phyloP scores from a whole-genome alignment of 2,329 filamentous ascomycete genomes.

The Diaporthe sp. region DNA sequence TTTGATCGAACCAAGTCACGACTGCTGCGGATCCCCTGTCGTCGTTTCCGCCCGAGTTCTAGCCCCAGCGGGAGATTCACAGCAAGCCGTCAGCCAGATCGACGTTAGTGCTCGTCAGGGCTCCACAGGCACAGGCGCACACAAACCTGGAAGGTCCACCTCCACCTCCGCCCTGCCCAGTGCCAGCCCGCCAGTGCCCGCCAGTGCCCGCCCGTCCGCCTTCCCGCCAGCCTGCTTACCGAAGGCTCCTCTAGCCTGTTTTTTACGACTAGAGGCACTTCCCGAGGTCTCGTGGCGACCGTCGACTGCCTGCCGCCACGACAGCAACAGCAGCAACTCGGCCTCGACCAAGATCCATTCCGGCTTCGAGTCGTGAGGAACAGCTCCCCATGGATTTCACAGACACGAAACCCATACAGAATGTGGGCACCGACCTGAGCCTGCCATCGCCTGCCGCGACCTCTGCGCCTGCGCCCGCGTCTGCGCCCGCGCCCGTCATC shows the following conservation, averaged over 20 bases:
- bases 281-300: slow-evolving; percentile 31
- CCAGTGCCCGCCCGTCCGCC: background rate
- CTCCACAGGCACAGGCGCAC: slow-evolving; percentile 9
- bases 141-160: slow-evolving; percentile 4
- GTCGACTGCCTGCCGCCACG: slow-evolving; percentile 28
- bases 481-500: slow-evolving; percentile 47
- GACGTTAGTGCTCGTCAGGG: slow-evolving; percentile 25
- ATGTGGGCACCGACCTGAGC: slow-evolving; percentile 26
- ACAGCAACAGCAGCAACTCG: slow-evolving; percentile 30
- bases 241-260: slow-evolving; percentile 19
- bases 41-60: slow-evolving; percentile 26
- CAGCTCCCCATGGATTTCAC: slow-evolving; percentile 32
- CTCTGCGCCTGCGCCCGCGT: slow-evolving; percentile 19
- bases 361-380: slow-evolving; percentile 31
- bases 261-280: slow-evolving; percentile 19
- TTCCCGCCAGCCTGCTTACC: slow-evolving; percentile 23
- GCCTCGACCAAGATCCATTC: slow-evolving; percentile 31
- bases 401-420: slow-evolving; percentile 32
- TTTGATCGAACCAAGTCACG: slow-evolving; percentile 12
- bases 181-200: background rate
- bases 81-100: slow-evolving; percentile 28
- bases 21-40: slow-evolving; percentile 22
- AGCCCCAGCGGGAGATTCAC: slow-evolving; percentile 31
- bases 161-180: slow-evolving; percentile 10
- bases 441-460: slow-evolving; percentile 32